Conservation (phyloP, 352 stramenopile genomes). For the Elongisporangium prolatum region DNA sequence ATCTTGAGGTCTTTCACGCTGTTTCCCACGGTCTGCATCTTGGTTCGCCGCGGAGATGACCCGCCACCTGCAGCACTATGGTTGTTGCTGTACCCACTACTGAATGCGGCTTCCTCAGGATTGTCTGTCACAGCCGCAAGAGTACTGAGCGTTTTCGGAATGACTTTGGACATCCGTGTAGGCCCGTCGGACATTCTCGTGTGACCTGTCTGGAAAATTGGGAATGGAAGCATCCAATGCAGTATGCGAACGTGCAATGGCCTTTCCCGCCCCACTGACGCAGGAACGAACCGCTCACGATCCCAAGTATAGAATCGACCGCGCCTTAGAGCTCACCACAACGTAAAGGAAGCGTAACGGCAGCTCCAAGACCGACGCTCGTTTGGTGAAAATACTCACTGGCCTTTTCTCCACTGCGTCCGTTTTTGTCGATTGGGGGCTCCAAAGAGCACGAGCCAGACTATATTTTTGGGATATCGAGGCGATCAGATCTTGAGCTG, state of each 20-base stretch:
- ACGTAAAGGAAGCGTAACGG: background rate
- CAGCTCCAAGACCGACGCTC: background rate
- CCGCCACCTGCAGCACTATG: slow-evolving; percentile 2
- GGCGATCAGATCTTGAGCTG: background rate
- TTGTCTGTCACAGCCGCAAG: slow-evolving; percentile 18
- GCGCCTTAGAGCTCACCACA: background rate
- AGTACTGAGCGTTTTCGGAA: slow-evolving; percentile 29
- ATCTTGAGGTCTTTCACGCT: slow-evolving; percentile 69
- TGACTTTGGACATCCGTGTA: slow-evolving; percentile 74
- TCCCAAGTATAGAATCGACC: background rate
- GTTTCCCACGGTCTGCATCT: slow-evolving; percentile 38
- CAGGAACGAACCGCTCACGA: background rate
- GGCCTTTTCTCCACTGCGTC: background rate
- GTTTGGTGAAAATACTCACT: background rate
- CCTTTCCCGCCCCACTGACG: background rate
- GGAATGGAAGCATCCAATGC: slow-evolving; percentile 61
- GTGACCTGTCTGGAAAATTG: slow-evolving; percentile 66
- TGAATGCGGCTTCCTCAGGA: slow-evolving; percentile 13
- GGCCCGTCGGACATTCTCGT: slow-evolving; percentile 70
- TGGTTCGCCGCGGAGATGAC: slow-evolving; percentile 29
- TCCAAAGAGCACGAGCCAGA: background rate
- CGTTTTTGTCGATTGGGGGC: background rate
- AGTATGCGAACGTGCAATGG: background rate
- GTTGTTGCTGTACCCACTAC: slow-evolving; percentile 26
- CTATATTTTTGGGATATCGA: background rate